Evolutionary conservation across 768 basidiomycete genomes (phyloP).

Genomic region (Lyophyllum decastes): DNA sequence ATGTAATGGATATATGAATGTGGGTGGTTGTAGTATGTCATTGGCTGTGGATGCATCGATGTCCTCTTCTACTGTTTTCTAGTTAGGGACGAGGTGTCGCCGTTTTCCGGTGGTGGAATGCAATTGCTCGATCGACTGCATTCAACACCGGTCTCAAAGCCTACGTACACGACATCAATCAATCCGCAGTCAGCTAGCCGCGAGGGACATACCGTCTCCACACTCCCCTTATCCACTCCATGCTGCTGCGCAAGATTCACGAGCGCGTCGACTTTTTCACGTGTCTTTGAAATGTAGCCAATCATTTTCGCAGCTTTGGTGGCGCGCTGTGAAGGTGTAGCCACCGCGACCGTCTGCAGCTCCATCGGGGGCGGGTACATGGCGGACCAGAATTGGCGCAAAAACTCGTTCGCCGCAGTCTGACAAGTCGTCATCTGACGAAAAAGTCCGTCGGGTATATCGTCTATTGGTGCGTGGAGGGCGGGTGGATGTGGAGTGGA

Average conservation of each 20-base stretch:
- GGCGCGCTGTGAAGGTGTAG: slow-evolving; percentile 69
- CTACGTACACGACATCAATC: background rate
- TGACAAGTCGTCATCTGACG: slow-evolving; percentile 88
- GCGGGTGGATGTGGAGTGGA: background rate
- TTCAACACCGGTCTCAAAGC: background rate
- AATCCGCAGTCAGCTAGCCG: background rate
- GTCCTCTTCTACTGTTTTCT: slow-evolving; percentile 21
- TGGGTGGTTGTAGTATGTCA: background rate
- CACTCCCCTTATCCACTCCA: slow-evolving; percentile 60
- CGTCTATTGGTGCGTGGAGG: slow-evolving; percentile 48
- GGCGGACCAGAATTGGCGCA: slow-evolving; percentile 94
- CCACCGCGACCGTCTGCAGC: slow-evolving; percentile 43
- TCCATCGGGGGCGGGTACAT: slow-evolving; percentile 76
- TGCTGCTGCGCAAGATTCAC: slow-evolving; percentile 59
- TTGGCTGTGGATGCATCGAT: slow-evolving; percentile 8
- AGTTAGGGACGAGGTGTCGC: slow-evolving; percentile 9
- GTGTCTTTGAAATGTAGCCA: slow-evolving; percentile 75
- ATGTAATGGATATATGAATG: slow-evolving; percentile 13
- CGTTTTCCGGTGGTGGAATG: slow-evolving; percentile 53
- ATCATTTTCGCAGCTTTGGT: slow-evolving; percentile 88
- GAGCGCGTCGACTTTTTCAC: slow-evolving; percentile 81
- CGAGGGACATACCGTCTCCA: slow-evolving; percentile 58
- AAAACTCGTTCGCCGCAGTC: slow-evolving; percentile 92
- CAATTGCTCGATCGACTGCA: slow-evolving; percentile 61
- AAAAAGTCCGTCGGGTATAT: slow-evolving; percentile 78